phyloP scores from a whole-genome alignment of 106 monocot species.

The Allium cepa region DNA sequence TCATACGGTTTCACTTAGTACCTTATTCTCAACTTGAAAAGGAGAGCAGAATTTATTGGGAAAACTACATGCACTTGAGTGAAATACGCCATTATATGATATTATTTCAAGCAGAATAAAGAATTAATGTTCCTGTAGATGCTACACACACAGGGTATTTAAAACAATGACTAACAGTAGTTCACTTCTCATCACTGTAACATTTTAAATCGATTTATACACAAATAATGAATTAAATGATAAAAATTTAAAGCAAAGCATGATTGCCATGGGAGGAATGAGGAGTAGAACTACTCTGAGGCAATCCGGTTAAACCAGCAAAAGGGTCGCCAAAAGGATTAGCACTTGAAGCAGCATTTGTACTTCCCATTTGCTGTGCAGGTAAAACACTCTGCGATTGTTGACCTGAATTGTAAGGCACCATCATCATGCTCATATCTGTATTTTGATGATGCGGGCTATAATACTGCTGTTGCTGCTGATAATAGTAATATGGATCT shows the following conservation, averaged over 20 bases:
- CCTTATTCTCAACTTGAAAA: neutral
- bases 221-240: neutral
- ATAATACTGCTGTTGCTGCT: conserved; percentile 12
- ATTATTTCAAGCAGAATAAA: neutral
- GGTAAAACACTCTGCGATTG: conserved; percentile 11
- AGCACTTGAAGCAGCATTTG: neutral
- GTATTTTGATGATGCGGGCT: conserved; percentile 12
- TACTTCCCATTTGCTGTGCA: conserved; percentile 8
- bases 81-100: too few species aligned
- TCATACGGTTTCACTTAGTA: too few species aligned
- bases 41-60: neutral
- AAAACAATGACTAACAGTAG: neutral
- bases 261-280: conserved; percentile 13
- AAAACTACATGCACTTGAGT: neutral
- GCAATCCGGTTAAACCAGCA: conserved; percentile 13
- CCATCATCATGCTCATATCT: conserved; percentile 24
- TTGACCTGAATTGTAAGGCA: conserved; percentile 14
- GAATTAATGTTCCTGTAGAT: neutral
- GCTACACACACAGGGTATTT: neutral
- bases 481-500: neutral
- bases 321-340: conserved; percentile 86
- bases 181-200: neutral
- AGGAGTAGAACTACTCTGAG: conserved; percentile 12
- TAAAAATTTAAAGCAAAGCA: conserved; percentile 42
- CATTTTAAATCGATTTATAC: neutral